Conservation (phyloP, 176 grass and related monocot genomes). For the Pharus latifolius region DNA sequence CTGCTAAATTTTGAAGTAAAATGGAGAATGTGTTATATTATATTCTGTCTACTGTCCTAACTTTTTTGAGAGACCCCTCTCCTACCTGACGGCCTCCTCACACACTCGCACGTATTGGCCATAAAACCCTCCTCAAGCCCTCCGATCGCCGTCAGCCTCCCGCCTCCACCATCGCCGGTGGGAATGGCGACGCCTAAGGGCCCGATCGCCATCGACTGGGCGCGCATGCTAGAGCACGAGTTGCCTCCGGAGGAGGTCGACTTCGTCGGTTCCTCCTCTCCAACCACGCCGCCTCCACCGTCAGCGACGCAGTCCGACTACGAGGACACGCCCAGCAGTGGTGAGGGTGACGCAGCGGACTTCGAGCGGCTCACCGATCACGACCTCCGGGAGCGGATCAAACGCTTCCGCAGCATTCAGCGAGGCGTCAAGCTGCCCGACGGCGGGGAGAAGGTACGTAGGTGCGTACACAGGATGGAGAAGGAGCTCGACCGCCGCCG, state of each 20-base stretch:
- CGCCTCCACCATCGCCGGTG: neutral
- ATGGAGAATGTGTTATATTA: too few species aligned
- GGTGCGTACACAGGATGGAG: neutral
- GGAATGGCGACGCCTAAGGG: neutral
- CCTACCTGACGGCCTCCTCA: neutral
- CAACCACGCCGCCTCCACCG: neutral
- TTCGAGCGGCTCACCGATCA: neutral
- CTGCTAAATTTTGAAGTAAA: too few species aligned
- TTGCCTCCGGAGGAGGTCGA: neutral
- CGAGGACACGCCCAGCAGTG: neutral
- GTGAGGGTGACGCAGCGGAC: neutral
- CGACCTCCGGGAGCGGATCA: neutral
- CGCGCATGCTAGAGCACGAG: neutral
- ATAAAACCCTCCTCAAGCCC: neutral
- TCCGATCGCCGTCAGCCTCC: neutral
- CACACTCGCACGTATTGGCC: neutral
- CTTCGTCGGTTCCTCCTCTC: neutral
- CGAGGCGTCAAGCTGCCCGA: rapidly evolving
- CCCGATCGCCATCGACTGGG: neutral
- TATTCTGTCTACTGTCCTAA: too few species aligned
- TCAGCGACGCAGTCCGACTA: neutral
- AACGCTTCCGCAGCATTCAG: rapidly evolving
- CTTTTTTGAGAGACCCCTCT: too few species aligned
- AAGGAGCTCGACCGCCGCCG: slow-evolving; percentile 19
- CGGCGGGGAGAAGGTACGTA: neutral